These are phyloP conservation scores for Vigna trinervia DNA, from an alignment of 306 rosid species.

Conservation along the genomic window DNA sequence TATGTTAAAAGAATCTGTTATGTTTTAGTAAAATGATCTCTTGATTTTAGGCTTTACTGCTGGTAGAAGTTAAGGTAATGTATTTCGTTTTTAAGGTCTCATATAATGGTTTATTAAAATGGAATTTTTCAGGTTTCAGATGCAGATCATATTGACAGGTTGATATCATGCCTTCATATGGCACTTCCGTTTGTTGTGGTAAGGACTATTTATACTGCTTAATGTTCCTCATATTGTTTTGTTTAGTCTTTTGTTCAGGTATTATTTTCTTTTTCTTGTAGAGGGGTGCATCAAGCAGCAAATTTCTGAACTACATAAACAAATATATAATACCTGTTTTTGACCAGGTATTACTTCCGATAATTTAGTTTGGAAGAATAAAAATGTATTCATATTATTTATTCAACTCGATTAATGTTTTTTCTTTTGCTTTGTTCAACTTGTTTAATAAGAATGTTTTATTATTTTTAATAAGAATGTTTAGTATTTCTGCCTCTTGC, in stretches of 20 bases:
- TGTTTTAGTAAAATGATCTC: background rate
- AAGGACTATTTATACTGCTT: slow-evolving; percentile 39
- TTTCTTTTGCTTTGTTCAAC: background rate
- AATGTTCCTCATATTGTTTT: slow-evolving; percentile 2
- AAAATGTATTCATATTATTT: slow-evolving; percentile 6
- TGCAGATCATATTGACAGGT: slow-evolving; percentile 89
- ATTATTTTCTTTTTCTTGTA: slow-evolving; percentile 39
- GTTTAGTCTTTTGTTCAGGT: slow-evolving; percentile 29
- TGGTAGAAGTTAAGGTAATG: slow-evolving; percentile 11
- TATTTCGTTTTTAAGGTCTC: slow-evolving; percentile 8
- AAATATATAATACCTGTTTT: slow-evolving; percentile 86
- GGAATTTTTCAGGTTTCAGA: slow-evolving; percentile 76
- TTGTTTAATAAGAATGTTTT: too few species aligned
- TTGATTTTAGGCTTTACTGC: slow-evolving; percentile 19
- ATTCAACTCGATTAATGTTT: background rate
- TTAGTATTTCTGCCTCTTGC: background rate
- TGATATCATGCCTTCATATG: slow-evolving; percentile 93
- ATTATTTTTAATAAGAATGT: too few species aligned
- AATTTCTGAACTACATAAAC: slow-evolving; percentile 80
- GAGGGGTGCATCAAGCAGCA: slow-evolving; percentile 98
- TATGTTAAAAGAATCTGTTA: slow-evolving; percentile 23
- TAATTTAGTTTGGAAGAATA: slow-evolving; percentile 26
- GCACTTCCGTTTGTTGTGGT: slow-evolving; percentile 97
- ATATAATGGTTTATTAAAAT: slow-evolving; percentile 24
- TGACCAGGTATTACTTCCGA: slow-evolving; percentile 72